These are phyloP conservation scores for Phytophthora pluvialis DNA, from an alignment of 352 stramenopile genomes.

Conservation along the genomic window DNA sequence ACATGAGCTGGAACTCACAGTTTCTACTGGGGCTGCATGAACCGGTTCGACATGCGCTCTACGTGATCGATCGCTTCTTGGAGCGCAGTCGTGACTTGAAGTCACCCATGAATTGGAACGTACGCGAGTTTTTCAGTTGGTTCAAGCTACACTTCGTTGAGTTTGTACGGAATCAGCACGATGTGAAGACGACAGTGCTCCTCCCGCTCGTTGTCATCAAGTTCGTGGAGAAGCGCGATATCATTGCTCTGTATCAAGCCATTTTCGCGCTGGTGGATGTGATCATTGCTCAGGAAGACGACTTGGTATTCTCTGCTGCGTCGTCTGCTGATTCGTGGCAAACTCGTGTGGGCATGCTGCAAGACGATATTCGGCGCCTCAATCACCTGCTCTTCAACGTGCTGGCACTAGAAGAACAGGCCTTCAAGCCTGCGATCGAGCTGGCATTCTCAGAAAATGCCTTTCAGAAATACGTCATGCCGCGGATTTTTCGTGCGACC, in stretches of 20 bases:
- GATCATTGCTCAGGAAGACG: slow-evolving; percentile 62
- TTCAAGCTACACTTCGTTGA: slow-evolving; percentile 86
- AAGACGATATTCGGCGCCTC: slow-evolving; percentile 76
- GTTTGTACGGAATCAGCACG: slow-evolving; percentile 75
- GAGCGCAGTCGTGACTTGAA: slow-evolving; percentile 58
- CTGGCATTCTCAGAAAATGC: slow-evolving; percentile 74
- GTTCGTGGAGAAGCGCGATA: slow-evolving; percentile 66
- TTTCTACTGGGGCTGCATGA: slow-evolving; percentile 83
- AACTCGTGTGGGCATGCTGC: slow-evolving; percentile 49
- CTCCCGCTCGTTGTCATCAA: slow-evolving; percentile 72
- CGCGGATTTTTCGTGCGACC: slow-evolving; percentile 67
- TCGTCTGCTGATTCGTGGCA: slow-evolving; percentile 58
- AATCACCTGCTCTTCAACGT: slow-evolving; percentile 74
- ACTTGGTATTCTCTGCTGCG: slow-evolving; percentile 53
- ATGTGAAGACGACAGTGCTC: slow-evolving; percentile 72
- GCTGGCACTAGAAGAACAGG: slow-evolving; percentile 71
- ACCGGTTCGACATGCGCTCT: slow-evolving; percentile 80
- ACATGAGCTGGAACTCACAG: slow-evolving; percentile 76
- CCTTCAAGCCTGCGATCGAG: slow-evolving; percentile 61
- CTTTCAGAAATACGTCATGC: slow-evolving; percentile 81
- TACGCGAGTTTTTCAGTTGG: slow-evolving; percentile 78
- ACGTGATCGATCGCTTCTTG: slow-evolving; percentile 84
- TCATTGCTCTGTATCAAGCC: slow-evolving; percentile 63
- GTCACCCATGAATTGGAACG: slow-evolving; percentile 56
- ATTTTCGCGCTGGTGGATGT: slow-evolving; percentile 68